Evolutionary conservation across 768 basidiomycete species (phyloP).

Genomic region (Pisolithus orientalis): DNA sequence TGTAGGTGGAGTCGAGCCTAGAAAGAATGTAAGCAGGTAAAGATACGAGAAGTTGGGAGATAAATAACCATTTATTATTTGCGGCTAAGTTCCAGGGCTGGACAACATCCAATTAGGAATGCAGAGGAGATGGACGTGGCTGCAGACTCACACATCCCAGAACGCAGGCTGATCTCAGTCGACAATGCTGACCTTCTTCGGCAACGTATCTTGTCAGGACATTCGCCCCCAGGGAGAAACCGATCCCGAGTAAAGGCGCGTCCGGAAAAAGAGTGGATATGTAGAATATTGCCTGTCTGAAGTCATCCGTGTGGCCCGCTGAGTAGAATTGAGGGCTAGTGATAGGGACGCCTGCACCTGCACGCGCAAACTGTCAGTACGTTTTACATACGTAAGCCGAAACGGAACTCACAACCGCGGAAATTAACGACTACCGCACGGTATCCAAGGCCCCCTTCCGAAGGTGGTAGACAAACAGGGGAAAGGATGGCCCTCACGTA

Average conservation of each 20-base stretch:
- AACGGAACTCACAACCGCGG: constrained; percentile 68
- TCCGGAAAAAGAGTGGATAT: constrained; percentile 66
- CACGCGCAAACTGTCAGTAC: constrained; percentile 10
- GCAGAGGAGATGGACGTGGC: constrained; percentile 4
- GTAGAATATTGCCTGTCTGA: constrained; percentile 74
- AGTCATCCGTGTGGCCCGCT: constrained; percentile 85
- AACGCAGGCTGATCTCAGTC: constrained; percentile 59
- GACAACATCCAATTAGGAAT: constrained; percentile 8
- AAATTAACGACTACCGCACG: constrained; percentile 89
- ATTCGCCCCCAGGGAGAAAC: constrained; percentile 92
- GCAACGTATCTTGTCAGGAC: constrained; percentile 86
- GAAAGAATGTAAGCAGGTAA: constrained; percentile 4
- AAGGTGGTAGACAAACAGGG: constrained; percentile 61
- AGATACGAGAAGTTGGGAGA: constrained; percentile 7
- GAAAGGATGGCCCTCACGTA: constrained; percentile 82
- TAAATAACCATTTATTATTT: constrained; percentile 30
- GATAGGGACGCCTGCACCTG: constrained; percentile 81
- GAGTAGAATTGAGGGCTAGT: constrained; percentile 83
- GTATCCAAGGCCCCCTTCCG: constrained; percentile 84
- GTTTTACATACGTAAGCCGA: constrained; percentile 3
- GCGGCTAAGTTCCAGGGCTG: constrained; percentile 46
- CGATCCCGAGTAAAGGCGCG: constrained; percentile 79
- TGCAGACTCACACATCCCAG: constrained; percentile 62
- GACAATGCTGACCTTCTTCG: constrained; percentile 64
- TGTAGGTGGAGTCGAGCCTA: constrained; percentile 51